Percentiles rank a stretch among this genome's conserved stretches.
phyloP scores from a whole-genome alignment of 2,329 filamentous ascomycete species.

The Penicillium crustosum region DNA sequence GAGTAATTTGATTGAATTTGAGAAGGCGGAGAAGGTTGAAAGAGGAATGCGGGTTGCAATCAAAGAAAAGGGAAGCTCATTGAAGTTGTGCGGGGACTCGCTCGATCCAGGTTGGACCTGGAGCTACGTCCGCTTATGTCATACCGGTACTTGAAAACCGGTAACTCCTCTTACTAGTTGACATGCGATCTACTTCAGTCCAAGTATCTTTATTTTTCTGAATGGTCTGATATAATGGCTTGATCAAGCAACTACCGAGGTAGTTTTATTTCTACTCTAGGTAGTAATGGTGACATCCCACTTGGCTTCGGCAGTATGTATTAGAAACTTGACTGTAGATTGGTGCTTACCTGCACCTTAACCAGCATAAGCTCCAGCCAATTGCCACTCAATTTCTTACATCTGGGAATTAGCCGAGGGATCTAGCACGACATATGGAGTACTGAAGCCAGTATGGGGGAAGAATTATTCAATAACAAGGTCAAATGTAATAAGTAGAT shows the following conservation, averaged over 20 bases:
- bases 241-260: neutral
- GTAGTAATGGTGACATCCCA: neutral
- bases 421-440: neutral
- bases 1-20: neutral
- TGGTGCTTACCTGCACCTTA: neutral
- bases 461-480: constrained; percentile 7
- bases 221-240: constrained; percentile 3
- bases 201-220: neutral
- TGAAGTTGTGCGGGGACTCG: constrained; percentile 19
- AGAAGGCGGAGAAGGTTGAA: neutral
- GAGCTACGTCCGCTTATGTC: constrained; percentile 26
- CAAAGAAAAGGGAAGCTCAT: constrained; percentile 18
- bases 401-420: neutral
- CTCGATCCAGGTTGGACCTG: constrained; percentile 3
- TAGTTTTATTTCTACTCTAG: neutral
- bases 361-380: constrained; percentile 2
- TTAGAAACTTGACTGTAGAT: constrained; percentile 1
- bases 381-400: neutral
- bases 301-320: neutral
- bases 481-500: constrained; percentile 18
- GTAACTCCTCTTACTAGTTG: neutral
- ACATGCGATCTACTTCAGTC: neutral
- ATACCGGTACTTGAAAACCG: constrained; percentile 9
- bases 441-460: neutral
- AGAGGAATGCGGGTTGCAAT: constrained; percentile 6